Evolutionary conservation across 768 basidiomycete species (phyloP), one percentile per base, ranked within the genome.

Genomic region (Leccinum arenicola): DNA sequence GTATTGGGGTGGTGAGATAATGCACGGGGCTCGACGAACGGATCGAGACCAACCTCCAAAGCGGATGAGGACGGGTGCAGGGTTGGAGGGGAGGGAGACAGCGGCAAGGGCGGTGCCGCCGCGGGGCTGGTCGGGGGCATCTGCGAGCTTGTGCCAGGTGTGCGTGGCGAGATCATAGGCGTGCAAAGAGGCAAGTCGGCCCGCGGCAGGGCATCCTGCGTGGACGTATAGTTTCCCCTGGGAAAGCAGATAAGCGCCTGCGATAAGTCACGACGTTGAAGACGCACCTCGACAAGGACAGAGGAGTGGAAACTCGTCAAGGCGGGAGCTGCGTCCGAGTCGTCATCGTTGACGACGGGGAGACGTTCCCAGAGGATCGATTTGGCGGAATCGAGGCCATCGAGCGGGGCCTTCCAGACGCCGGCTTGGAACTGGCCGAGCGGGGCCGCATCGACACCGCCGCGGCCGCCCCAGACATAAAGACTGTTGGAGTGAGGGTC

Each of bases 381-480:
- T 7, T 38, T 43, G 0, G 52, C 35, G 19, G 56, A 9, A 21
- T 55, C 48, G 12, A 52, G 50, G 49, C 50, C 51, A 23, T 60
- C 58, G 19, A 70, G 52, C 5, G 59, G 47, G 40, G 64, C 71
- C 11, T 51, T 61, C 73, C 74, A 76, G 12, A 75, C 23, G n/a
- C 73, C 71, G 0, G 72, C 62, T 50, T 74, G 68, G 38, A 63
- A 58, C 3, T 23, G 55, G 9, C 66, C 64, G 17, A 80, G 66
- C 3, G 77, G 76, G 1, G 70, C 67, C 77, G 76, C 75, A 11
- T 31, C 31, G 31, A 31, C 31, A 2, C 77, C 80, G 2, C 78
- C 78, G 17, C 80, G 73, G 4, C 81, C 80, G 4, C 80, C 80
- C 75, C 79, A 82, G 48, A 80, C 50, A 61, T 79, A 78, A 48